phyloP scores from a whole-genome alignment of 352 stramenopile genomes.

The Phytophthora melonis region DNA sequence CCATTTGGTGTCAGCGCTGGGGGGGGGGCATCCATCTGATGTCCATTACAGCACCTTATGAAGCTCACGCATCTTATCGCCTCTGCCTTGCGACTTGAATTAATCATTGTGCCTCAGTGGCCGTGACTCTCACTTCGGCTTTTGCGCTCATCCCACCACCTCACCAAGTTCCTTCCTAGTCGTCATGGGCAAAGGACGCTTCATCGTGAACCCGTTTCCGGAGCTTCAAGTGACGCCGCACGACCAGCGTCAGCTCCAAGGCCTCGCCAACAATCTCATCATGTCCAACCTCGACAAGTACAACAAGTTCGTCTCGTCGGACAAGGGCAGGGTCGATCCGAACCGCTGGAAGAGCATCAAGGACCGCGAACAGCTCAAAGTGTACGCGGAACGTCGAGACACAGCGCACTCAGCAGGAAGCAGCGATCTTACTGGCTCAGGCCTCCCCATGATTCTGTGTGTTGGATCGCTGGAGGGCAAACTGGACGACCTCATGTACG shows the following conservation, averaged over 20 bases:
- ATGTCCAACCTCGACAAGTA: constrained; percentile 1
- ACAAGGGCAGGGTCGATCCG: constrained; percentile 24
- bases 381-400: constrained; percentile 34
- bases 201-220: constrained; percentile 34
- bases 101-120: background rate
- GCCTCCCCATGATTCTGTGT: constrained; percentile 25
- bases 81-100: background rate
- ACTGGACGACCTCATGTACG: background rate
- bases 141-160: background rate
- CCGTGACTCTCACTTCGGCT: background rate
- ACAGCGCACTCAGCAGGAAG: background rate
- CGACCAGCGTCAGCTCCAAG: constrained; percentile 10
- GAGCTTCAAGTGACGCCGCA: constrained; percentile 24
- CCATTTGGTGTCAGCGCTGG: too few species aligned
- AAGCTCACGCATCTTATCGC: too few species aligned
- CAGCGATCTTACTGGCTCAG: background rate
- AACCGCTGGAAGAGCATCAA: constrained; percentile 41
- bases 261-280: constrained; percentile 17
- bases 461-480: constrained; percentile 21
- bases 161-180: background rate
- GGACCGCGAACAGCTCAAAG: constrained; percentile 35
- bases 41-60: too few species aligned
- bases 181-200: constrained; percentile 16
- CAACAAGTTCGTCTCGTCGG: constrained; percentile 21
- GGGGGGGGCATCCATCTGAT: too few species aligned